Evolutionary conservation across 208 protist genomes (phyloP), one percentile per base, ranked within the genome.

Genomic region (Leishmania turanica): DNA sequence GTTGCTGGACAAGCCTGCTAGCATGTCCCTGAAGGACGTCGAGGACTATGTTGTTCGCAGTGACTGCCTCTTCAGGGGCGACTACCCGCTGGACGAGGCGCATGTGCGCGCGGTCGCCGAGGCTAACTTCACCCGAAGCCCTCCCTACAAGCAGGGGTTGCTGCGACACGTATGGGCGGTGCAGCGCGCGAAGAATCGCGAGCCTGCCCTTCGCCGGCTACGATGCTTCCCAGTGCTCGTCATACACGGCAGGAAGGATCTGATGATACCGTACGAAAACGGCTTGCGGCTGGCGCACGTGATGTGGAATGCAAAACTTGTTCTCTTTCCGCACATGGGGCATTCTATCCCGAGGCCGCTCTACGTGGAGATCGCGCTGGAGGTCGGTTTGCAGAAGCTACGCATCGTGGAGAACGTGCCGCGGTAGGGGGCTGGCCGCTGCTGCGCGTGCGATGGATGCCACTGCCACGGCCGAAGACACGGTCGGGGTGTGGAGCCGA

Each of bases 131-230:
- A 56, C 64, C 0, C 90, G 91, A 19, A 78, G 84, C 4, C 78
- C 83, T 1, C 88, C 88, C 4, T 84, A 96, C 79, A 45, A 69
- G 7, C 53, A 51, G n/a, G 87, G 83, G 34, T 27, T 91, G 4
- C 31, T 81, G 54, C 91, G 93, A 11, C 93, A 96, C n/a, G 75
- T 92, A 15, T 87, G 84, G 85, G 93, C 91, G 27, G 87, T 90
- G 27, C 82, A 87, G 79, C 86, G 89, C 24, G 88, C 86, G 0
- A 54, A 80, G 42, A 90, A 88, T 70, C 88, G 91, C 2, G 89
- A 79, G n/a, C 78, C 83, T 5, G 86, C 49, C 0, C 83, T 96
- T 53, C 84, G 83, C 31, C 69, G 49, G 37, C 51, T 95, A 51
- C 68, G 11, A 3, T 7, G 24, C 1, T 27, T 68, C 6, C 78